phyloP scores from a whole-genome alignment of 495 filamentous ascomycete genomes.

The Annulohypoxylon stygium region DNA sequence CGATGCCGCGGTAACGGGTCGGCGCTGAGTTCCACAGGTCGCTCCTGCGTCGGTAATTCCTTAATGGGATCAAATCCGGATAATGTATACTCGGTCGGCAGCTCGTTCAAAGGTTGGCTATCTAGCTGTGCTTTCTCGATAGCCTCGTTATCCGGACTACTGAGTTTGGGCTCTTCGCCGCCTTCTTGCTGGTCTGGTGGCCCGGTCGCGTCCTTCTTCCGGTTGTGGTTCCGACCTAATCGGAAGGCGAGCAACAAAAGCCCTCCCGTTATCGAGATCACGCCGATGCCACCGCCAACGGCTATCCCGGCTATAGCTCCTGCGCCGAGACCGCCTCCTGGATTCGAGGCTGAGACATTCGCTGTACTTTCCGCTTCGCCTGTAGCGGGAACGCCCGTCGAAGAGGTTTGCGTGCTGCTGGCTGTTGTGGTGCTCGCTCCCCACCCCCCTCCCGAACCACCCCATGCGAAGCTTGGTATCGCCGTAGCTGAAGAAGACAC shows the following conservation, averaged over 20 bases:
- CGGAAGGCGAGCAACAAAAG: slow-evolving; percentile 43
- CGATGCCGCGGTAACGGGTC: slow-evolving; percentile 7
- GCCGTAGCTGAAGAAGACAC: neutral
- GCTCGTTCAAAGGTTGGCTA: slow-evolving; percentile 35
- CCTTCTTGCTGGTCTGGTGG: slow-evolving; percentile 17
- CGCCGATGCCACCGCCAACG: slow-evolving; percentile 37
- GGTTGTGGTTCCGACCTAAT: slow-evolving; percentile 19
- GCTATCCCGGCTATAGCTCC: slow-evolving; percentile 50
- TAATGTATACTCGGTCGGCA: slow-evolving; percentile 35
- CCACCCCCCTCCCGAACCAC: neutral
- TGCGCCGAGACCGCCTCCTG: slow-evolving; percentile 19
- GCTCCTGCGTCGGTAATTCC: slow-evolving; percentile 41
- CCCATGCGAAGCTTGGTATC: neutral
- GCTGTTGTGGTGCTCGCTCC: neutral
- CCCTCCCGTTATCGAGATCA: slow-evolving; percentile 29
- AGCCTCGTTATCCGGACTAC: neutral
- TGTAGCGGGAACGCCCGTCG: neutral
- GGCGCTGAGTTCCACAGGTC: slow-evolving; percentile 43
- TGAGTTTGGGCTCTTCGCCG: neutral
- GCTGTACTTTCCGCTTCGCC: neutral
- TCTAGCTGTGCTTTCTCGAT: slow-evolving; percentile 26
- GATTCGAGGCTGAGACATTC: neutral
- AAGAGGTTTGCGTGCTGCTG: neutral
- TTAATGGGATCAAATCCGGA: slow-evolving; percentile 26
- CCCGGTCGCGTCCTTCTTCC: slow-evolving; percentile 1